Base-by-base conservation (phyloP, 805 yeast genomes). In the Maudiozyma saulgeensis region DNA sequence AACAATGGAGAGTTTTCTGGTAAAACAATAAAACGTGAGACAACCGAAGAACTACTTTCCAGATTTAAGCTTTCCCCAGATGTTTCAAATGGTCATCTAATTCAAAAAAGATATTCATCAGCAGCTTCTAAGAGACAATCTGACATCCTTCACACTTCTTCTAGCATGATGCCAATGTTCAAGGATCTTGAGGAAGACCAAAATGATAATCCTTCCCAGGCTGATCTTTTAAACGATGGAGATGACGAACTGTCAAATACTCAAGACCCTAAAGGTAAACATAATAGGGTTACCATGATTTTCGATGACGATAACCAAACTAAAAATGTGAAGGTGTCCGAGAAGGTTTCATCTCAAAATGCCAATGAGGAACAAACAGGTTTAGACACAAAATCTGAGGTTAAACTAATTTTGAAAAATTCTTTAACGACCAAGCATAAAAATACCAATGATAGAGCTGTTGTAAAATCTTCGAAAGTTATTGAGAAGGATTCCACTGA, bases 31-130 rank as follows among this genome's bases (percentile, higher is more conserved):
- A 58, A 59, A 15, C 54, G 68, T 18, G 68, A 64, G 42, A 64
- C 68, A 1, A 66, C 68, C 2, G 68, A 62, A 50, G 66, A 63
- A 43, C 56, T 64, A 16, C 55, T 66, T 15, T 61, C 68, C 12
- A 66, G 60, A 43, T 60, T 66, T 50, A 54, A 58, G 38, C 38
- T 62, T 28, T 53, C 64, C 2, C 65, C 68, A 11, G 65, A 62
- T n/a, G 56, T 53, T 23, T 26, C 56, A 4, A 54, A 37, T 32
- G 28, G 42, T 5, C 51, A 53, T 5, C 42, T 47, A 6, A 45
- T 55, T 4, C 60, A 59, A 42, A 63, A 62, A 44, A 51, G 66
- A 38, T 56, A 54, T 43, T 62, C 67, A 1, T 31, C 32, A 5
- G 28, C 25, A 6, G 21, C 43, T 3, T 23, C 42, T 13, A 38